Conservation (phyloP, 1,284 basidiomycete genomes). For the Cystobasidium pallidum region DNA sequence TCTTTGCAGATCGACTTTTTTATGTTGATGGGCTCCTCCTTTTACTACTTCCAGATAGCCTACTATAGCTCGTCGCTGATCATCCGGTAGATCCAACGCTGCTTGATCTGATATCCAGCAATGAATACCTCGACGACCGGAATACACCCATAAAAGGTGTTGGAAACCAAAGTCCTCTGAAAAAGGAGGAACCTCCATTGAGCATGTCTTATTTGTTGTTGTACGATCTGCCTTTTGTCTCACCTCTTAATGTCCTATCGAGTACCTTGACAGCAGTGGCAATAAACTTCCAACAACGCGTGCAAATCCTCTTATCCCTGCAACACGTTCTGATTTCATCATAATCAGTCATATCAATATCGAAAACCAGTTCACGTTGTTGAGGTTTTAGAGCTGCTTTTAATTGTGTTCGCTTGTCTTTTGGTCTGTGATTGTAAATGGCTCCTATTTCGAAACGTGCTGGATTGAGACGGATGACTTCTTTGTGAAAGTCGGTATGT, state of each 20-base stretch:
- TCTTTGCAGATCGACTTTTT: constrained; percentile 74
- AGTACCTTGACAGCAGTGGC: constrained; percentile 88
- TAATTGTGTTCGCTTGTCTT: constrained; percentile 84
- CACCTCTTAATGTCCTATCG: constrained; percentile 74
- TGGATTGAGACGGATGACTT: constrained; percentile 78
- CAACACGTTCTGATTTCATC: constrained; percentile 96
- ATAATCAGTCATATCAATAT: constrained; percentile 99
- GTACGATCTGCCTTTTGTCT: too few relatives aligned
- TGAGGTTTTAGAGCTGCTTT: constrained; percentile 74
- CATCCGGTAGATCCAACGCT: constrained; percentile 87
- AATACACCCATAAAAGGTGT: constrained; percentile 94
- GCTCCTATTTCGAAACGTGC: constrained; percentile 97
- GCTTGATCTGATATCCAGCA: constrained; percentile 92
- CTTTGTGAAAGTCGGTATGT: constrained; percentile 88
- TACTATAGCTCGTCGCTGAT: constrained; percentile 83
- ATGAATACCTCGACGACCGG: constrained; percentile 96
- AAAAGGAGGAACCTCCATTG: too few relatives aligned
- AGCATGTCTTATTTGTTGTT: too few relatives aligned
- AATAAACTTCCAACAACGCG: constrained; percentile 93
- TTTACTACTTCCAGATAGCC: constrained; percentile 84
- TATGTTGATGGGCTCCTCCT: constrained; percentile 77
- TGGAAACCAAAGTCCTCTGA: constrained; percentile 63
- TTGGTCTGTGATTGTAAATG: constrained; percentile 75
- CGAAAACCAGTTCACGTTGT: constrained; percentile 93
- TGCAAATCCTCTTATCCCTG: constrained; percentile 86